Percentiles rank a stretch among this genome's conserved stretches.
Evolutionary conservation across 257 asterid species (phyloP).

Genomic region (Penstemon eatonii): DNA sequence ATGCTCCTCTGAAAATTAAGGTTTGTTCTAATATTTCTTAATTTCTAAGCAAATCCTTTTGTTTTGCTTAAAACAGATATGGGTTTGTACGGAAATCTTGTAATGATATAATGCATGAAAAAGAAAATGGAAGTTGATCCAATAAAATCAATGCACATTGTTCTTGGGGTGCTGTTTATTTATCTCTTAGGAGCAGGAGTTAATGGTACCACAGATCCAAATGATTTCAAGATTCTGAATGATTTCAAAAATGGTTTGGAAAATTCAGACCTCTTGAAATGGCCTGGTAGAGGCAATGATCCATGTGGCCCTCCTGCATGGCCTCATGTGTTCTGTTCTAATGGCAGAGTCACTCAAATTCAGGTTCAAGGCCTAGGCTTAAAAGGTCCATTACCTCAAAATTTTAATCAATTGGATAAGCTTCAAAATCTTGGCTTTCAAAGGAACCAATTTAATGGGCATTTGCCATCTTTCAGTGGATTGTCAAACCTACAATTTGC

Average conservation of each 20-base stretch:
- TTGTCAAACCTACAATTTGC: conserved; percentile 63
- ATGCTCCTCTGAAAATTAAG: conserved; percentile 31
- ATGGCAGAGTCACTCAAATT: conserved; percentile 76
- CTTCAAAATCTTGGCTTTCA: conserved; percentile 74
- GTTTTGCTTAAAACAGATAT: not conserved
- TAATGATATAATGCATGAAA: conserved; percentile 24
- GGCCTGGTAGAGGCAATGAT: conserved; percentile 67
- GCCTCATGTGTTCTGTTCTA: conserved; percentile 69
- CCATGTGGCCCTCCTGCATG: conserved; percentile 88
- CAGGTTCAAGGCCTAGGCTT: conserved; percentile 72
- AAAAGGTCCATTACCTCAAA: conserved; percentile 68
- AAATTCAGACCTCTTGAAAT: conserved; percentile 63
- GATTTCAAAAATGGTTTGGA: conserved; percentile 61
- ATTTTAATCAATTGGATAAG: conserved; percentile 54
- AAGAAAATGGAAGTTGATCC: conserved; percentile 35
- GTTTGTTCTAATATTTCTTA: conserved; percentile 28
- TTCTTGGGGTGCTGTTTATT: conserved; percentile 25
- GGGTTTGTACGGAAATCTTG: conserved; percentile 33
- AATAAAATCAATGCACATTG: conserved; percentile 34
- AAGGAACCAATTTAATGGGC: conserved; percentile 57
- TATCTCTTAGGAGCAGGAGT: conserved; percentile 33
- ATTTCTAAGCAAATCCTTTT: conserved; percentile 18
- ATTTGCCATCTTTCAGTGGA: conserved; percentile 66
- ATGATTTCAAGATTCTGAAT: conserved; percentile 62
- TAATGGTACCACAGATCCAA: conserved; percentile 47